These are phyloP conservation scores for Begonia fuchsioides DNA, from an alignment of 306 rosid genomes.

Conservation along the genomic window DNA sequence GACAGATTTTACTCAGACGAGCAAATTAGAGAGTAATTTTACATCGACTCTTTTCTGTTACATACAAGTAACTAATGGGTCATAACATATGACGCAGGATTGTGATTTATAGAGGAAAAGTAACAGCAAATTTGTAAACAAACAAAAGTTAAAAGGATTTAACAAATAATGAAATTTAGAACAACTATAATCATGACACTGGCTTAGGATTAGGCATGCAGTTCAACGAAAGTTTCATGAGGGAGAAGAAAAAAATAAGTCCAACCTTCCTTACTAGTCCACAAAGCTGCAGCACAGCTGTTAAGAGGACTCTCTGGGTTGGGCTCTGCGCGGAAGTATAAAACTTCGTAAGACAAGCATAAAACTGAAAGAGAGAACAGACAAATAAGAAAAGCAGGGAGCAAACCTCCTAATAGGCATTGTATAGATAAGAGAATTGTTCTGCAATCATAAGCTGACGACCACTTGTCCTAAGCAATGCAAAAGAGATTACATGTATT, in stretches of 20 bases:
- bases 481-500: constrained; percentile 2
- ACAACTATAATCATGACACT: no score
- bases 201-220: no score
- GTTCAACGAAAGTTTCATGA: not conserved
- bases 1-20: no score
- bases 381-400: constrained; percentile 8
- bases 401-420: constrained; percentile 83
- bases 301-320: constrained; percentile 93
- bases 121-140: not conserved
- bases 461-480: constrained; percentile 74
- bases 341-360: constrained; percentile 16
- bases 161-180: no score
- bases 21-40: no score
- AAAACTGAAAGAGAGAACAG: constrained; percentile 5
- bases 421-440: constrained; percentile 91
- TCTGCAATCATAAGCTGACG: constrained; percentile 96
- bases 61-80: no score
- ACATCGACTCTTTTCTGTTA: no score
- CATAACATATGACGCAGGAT: no score
- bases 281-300: constrained; percentile 77
- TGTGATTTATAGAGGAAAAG: no score
- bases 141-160: not conserved
- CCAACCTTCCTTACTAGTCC: constrained; percentile 80
- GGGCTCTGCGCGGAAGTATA: constrained; percentile 48
- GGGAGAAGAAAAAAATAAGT: not conserved